These are phyloP conservation scores for Pythium diclinum DNA, from an alignment of 352 stramenopile genomes.

Conservation along the genomic window DNA sequence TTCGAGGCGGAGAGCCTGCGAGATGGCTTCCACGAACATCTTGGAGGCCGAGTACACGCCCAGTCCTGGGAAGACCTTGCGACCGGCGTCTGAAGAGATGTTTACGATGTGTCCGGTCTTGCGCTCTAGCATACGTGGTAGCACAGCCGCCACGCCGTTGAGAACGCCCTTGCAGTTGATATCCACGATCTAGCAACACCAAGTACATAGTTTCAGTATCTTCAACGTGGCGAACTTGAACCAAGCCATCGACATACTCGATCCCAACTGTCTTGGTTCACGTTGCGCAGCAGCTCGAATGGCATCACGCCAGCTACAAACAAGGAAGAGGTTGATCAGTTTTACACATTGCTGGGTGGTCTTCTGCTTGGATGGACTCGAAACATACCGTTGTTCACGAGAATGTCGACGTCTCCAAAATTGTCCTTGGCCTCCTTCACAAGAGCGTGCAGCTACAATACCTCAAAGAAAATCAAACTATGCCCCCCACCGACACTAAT, in stretches of 20 bases:
- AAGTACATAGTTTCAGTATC: too few relatives aligned
- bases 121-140: conserved; percentile 70
- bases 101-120: conserved; percentile 84
- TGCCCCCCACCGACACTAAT: not conserved
- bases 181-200: conserved; percentile 90
- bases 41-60: conserved; percentile 90
- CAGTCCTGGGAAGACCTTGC: conserved; percentile 78
- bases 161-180: conserved; percentile 93
- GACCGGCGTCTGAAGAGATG: conserved; percentile 83
- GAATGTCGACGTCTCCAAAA: conserved; percentile 81
- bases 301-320: conserved; percentile 89
- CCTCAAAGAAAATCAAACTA: not conserved
- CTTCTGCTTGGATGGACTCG: too few relatives aligned
- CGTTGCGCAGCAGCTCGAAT: conserved; percentile 89
- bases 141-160: conserved; percentile 79
- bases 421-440: conserved; percentile 51
- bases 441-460: conserved; percentile 45
- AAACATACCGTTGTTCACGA: conserved; percentile 82
- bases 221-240: too few relatives aligned
- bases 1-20: conserved; percentile 72
- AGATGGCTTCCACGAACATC: conserved; percentile 91
- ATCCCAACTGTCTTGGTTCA: conserved; percentile 91
- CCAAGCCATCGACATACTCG: not conserved
- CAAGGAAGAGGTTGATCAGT: too few relatives aligned
- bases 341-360: too few relatives aligned